These are phyloP conservation scores for Tetratostichococcus sp. DNA, from an alignment of 139 green algal genomes.

Conservation along the genomic window DNA sequence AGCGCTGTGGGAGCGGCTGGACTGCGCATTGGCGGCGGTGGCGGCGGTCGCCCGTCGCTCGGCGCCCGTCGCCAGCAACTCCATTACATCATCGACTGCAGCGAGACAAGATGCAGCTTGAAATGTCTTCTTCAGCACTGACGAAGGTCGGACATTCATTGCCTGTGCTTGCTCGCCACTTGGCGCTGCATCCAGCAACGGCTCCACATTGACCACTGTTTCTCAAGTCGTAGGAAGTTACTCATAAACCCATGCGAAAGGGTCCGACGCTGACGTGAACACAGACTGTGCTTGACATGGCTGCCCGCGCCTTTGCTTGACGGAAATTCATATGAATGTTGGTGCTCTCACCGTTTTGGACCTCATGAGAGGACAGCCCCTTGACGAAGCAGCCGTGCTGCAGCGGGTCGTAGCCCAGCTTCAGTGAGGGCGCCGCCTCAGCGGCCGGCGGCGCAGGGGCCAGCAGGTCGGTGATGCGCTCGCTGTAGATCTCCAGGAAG, in stretches of 20 bases:
- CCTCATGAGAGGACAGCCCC: constrained; percentile 51
- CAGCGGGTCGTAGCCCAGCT: not conserved
- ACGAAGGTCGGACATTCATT: too few species aligned
- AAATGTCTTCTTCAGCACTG: too few species aligned
- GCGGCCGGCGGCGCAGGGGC: constrained; percentile 24
- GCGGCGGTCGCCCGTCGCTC: constrained; percentile 65
- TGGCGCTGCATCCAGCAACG: too few species aligned
- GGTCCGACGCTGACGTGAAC: too few species aligned
- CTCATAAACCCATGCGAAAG: too few species aligned
- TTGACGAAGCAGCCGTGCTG: constrained; percentile 77
- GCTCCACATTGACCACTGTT: too few species aligned
- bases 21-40: constrained; percentile 80
- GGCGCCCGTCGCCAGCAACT: constrained; percentile 56
- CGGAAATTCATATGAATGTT: too few species aligned
- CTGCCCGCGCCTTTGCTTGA: too few species aligned
- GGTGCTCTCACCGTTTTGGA: not conserved
- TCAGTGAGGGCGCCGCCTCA: not conserved
- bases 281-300: too few species aligned
- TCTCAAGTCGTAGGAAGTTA: too few species aligned
- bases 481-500: constrained; percentile 91
- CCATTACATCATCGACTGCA: constrained; percentile 67
- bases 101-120: too few species aligned
- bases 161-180: too few species aligned
- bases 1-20: constrained; percentile 77
- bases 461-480: constrained; percentile 79